phyloP scores from a whole-genome alignment of 192 early-diverging fungal species.

The Coemansia sp. region DNA sequence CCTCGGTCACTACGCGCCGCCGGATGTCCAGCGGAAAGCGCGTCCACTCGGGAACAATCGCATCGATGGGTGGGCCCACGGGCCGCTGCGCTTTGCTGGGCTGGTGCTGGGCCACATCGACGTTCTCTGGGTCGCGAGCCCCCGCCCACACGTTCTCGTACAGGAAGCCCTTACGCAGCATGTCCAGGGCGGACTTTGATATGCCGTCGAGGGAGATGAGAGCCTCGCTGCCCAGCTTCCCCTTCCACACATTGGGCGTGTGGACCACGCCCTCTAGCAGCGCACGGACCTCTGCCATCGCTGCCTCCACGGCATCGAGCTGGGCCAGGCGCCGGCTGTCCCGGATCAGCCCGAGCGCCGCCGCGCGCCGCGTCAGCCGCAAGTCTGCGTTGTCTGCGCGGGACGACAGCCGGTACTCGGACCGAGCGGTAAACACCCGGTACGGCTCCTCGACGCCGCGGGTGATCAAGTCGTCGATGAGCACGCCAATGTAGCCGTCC shows the following conservation, averaged over 20 bases:
- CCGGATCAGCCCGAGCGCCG: constrained; percentile 49
- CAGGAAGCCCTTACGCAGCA: constrained; percentile 48
- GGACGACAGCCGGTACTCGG: constrained; percentile 70
- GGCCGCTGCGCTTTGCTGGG: not conserved
- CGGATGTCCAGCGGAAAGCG: constrained; percentile 49
- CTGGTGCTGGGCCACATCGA: not conserved
- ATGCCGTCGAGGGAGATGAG: constrained; percentile 36
- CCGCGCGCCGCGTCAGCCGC: constrained; percentile 64
- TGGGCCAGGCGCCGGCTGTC: constrained; percentile 44
- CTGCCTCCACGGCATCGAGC: constrained; percentile 39
- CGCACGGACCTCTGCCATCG: constrained; percentile 48
- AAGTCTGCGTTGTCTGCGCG: constrained; percentile 77
- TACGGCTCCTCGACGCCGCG: constrained; percentile 80
- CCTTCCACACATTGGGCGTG: constrained; percentile 54
- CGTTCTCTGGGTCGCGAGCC: constrained; percentile 29
- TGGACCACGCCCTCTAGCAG: constrained; percentile 47
- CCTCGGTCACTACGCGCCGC: constrained; percentile 57
- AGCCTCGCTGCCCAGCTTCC: constrained; percentile 20
- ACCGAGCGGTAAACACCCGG: constrained; percentile 74
- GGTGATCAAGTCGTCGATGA: constrained; percentile 76
- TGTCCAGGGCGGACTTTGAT: constrained; percentile 39
- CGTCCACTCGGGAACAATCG: constrained; percentile 53
- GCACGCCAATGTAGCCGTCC: constrained; percentile 75
- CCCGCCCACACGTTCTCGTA: constrained; percentile 37
- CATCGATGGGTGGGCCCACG: constrained; percentile 8